phyloP scores from a whole-genome alignment of 768 basidiomycete species.

The Panaeolus papilionaceus region DNA sequence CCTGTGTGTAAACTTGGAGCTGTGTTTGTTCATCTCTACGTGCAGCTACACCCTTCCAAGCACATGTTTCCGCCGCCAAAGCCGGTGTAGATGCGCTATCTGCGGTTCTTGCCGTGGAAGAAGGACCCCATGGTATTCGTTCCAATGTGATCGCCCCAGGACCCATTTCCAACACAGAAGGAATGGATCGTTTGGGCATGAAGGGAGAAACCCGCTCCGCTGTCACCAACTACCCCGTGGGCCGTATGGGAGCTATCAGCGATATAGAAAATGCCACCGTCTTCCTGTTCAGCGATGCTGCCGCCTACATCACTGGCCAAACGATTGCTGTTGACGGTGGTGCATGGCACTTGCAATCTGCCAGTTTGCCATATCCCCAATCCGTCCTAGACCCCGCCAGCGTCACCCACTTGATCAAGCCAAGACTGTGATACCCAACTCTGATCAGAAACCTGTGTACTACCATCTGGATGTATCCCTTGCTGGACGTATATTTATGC shows the following conservation, averaged over 20 bases:
- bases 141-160: conserved; percentile 89
- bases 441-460: not conserved
- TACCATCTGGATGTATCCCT: not conserved
- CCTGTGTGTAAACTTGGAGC: conserved; percentile 19
- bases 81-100: conserved; percentile 92
- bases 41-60: conserved; percentile 83
- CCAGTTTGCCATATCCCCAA: conserved; percentile 65
- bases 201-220: conserved; percentile 30
- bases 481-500: conserved; percentile 7
- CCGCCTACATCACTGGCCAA: conserved; percentile 78
- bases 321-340: conserved; percentile 77
- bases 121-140: conserved; percentile 93
- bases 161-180: conserved; percentile 82
- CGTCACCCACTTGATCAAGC: conserved; percentile 56
- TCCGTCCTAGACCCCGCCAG: conserved; percentile 65
- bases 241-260: conserved; percentile 60
- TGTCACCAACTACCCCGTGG: conserved; percentile 38
- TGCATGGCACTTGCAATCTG: conserved; percentile 54
- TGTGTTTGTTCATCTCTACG: conserved; percentile 21
- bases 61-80: conserved; percentile 94
- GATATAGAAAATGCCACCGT: conserved; percentile 77
- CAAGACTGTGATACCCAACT: conserved; percentile 42
- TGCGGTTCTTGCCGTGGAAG: conserved; percentile 87
- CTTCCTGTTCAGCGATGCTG: conserved; percentile 86
- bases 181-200: conserved; percentile 61